A percentile compares a stretch with the other conserved stretches of the same genome.
These are phyloP conservation scores for Senna siamea DNA, from an alignment of 306 rosid species.

Conservation along the genomic window DNA sequence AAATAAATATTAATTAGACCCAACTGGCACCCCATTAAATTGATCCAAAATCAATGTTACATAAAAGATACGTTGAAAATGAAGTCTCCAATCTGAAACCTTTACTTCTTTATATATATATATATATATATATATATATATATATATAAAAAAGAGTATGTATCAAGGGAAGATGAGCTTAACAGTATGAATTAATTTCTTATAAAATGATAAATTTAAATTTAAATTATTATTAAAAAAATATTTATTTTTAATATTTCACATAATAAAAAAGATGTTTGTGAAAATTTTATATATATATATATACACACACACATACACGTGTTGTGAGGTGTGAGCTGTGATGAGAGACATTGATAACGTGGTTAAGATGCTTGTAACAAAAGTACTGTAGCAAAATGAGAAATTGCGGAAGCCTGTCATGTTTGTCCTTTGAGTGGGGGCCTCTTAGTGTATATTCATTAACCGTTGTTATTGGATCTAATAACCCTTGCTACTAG, in stretches of 20 bases:
- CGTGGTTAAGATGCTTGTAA: slow-evolving; percentile 45
- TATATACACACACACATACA: too few species aligned
- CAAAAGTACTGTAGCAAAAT: slow-evolving; percentile 36
- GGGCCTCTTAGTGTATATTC: slow-evolving; percentile 34
- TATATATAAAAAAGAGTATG: too few species aligned
- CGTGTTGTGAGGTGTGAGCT: too few species aligned
- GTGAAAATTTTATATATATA: too few species aligned
- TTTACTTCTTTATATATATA: too few species aligned
- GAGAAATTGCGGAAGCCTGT: slow-evolving; percentile 29
- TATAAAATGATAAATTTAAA: too few species aligned
- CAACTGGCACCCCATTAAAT: slow-evolving; percentile 55
- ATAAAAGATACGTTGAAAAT: slow-evolving; percentile 48
- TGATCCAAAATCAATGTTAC: slow-evolving; percentile 38
- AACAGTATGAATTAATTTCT: too few species aligned
- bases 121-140: too few species aligned
- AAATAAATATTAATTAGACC: slow-evolving; percentile 56
- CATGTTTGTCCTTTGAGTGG: slow-evolving; percentile 35
- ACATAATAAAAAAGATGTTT: too few species aligned
- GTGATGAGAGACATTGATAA: not conserved
- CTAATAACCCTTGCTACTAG: slow-evolving; percentile 39
- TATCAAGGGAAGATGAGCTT: too few species aligned
- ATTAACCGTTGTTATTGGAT: slow-evolving; percentile 10
- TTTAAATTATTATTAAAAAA: too few species aligned
- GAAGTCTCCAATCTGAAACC: slow-evolving; percentile 40
- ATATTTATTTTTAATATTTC: too few species aligned